Conservation (phyloP, 257 asterid genomes). For the Ligustrum vulgare region DNA sequence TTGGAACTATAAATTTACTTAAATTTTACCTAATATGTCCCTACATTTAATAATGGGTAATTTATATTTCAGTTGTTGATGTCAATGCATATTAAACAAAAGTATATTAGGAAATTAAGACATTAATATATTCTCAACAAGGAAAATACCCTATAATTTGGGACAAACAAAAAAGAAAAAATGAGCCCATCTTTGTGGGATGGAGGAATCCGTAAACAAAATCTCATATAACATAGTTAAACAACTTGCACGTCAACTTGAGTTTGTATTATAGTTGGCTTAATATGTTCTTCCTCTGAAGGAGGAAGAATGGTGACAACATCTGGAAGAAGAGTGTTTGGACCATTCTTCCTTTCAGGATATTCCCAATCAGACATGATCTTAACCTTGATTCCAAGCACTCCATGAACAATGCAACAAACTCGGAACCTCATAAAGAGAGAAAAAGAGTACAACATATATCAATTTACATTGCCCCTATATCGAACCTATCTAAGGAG, state of each 20-base stretch:
- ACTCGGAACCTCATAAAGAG: background rate
- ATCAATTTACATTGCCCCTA: background rate
- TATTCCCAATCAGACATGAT: slow-evolving; percentile 47
- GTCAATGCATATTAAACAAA: too few species aligned
- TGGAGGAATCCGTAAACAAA: too few species aligned
- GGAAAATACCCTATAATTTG: too few species aligned
- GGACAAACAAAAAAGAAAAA: too few species aligned
- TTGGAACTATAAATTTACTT: too few species aligned
- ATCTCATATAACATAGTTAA: background rate
- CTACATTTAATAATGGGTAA: too few species aligned
- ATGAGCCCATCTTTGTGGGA: too few species aligned
- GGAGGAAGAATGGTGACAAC: slow-evolving; percentile 38
- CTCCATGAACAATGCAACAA: slow-evolving; percentile 20
- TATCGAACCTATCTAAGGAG: slow-evolving; percentile 35
- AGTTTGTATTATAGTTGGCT: slow-evolving; percentile 21
- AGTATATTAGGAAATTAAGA: too few species aligned
- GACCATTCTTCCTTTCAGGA: slow-evolving; percentile 38
- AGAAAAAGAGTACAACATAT: background rate
- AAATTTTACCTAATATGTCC: too few species aligned
- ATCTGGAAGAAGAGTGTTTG: slow-evolving; percentile 40
- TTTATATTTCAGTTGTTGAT: too few species aligned
- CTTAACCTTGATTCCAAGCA: slow-evolving; percentile 40
- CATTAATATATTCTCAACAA: too few species aligned
- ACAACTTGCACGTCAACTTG: slow-evolving; percentile 30
- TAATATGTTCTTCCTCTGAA: slow-evolving; percentile 43